Conservation (phyloP, 768 basidiomycete species). For the Hygrophoropsis aurantiaca region DNA sequence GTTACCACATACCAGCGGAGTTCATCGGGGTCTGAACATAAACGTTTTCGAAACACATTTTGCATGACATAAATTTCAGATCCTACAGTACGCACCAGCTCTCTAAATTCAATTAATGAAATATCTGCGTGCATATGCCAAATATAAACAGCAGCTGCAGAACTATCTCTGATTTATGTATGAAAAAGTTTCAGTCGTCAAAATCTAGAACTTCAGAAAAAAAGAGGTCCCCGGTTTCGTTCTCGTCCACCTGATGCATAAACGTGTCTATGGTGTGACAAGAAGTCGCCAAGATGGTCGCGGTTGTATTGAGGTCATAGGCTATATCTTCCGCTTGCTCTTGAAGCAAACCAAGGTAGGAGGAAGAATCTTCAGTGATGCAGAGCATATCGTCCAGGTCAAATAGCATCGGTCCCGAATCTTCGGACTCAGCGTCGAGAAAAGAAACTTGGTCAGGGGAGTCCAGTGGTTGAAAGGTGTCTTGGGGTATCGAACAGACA, state of each 20-base stretch:
- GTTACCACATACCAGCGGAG: conserved; percentile 25
- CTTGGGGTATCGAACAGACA: conserved; percentile 5
- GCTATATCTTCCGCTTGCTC: neutral
- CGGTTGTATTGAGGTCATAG: neutral
- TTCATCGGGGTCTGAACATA: conserved; percentile 22
- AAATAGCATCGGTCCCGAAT: conserved; percentile 17
- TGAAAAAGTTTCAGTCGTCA: no score
- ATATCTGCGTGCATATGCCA: no score
- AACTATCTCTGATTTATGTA: no score
- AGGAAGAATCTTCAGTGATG: neutral
- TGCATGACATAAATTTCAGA: neutral
- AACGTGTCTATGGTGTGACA: conserved; percentile 4
- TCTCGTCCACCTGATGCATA: conserved; percentile 4
- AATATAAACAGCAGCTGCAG: no score
- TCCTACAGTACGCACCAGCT: no score
- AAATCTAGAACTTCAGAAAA: no score
- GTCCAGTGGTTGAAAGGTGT: conserved; percentile 12
- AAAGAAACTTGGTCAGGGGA: conserved; percentile 4
- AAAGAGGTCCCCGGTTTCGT: neutral
- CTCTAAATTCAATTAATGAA: no score
- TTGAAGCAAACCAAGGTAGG: neutral
- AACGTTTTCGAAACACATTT: neutral
- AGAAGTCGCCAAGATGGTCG: neutral
- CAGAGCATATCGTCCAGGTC: conserved; percentile 10
- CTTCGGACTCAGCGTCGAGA: conserved; percentile 1